Evolutionary conservation across 163 green algal genomes (phyloP).

Genomic region (Trebouxia gelatinosa): DNA sequence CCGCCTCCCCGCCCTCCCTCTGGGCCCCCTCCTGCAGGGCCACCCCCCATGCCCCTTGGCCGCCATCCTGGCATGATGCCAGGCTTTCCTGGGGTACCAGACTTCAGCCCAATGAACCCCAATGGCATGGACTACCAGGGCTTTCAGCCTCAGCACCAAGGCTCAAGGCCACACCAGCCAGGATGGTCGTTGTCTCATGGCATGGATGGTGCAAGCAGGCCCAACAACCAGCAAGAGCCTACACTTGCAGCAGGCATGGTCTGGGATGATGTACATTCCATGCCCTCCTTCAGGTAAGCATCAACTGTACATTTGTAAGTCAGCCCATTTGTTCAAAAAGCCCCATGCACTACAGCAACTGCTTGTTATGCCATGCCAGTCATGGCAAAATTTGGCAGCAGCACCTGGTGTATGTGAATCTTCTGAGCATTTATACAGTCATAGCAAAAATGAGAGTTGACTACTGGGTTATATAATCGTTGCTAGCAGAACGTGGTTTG

Average conservation of each 20-base stretch:
- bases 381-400: too few relatives aligned
- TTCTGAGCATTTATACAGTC: too few relatives aligned
- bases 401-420: too few relatives aligned
- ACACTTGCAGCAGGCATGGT: constrained; percentile 13
- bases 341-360: background rate
- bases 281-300: too few relatives aligned
- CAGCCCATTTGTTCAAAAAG: too few relatives aligned
- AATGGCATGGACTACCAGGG: background rate
- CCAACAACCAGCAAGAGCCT: background rate
- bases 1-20: background rate
- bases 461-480: too few relatives aligned
- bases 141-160: background rate
- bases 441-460: too few relatives aligned
- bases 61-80: too few relatives aligned
- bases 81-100: background rate
- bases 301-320: too few relatives aligned
- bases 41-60: too few relatives aligned
- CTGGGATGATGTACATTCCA: constrained; percentile 6
- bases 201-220: background rate
- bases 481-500: too few relatives aligned
- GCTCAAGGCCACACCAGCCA: background rate
- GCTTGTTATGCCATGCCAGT: background rate
- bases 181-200: constrained; percentile 12
- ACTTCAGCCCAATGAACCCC: background rate
- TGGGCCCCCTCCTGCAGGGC: background rate